Percentiles rank a stretch among this genome's conserved stretches.
These are phyloP conservation scores for Pseudocohnilembus persalinus DNA, from an alignment of 169 alveolate genomes.

Conservation along the genomic window DNA sequence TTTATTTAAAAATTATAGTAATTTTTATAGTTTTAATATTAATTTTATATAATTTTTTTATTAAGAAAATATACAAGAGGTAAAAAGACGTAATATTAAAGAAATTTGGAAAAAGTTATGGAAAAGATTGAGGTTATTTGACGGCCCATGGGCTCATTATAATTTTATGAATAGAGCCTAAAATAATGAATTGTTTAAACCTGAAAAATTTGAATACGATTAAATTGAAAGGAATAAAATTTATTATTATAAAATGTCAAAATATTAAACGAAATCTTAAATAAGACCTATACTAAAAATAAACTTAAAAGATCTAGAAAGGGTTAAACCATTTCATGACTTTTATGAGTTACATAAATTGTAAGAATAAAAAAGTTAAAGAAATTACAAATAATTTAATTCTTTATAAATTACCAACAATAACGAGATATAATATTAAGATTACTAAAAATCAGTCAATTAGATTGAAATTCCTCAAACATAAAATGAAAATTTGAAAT, in stretches of 20 bases:
- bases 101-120: not conserved
- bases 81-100: not conserved
- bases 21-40: too few species aligned
- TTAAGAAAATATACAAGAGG: conserved; percentile 26
- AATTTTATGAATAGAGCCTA: conserved; percentile 24
- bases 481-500: too few species aligned
- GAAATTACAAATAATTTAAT: too few species aligned
- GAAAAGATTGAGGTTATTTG: conserved; percentile 6
- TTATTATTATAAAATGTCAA: conserved; percentile 41
- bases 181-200: conserved; percentile 22
- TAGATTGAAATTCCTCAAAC: too few species aligned
- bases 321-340: too few species aligned
- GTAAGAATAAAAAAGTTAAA: too few species aligned
- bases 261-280: conserved; percentile 32
- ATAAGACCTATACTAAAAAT: conserved; percentile 35
- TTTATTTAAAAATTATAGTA: too few species aligned
- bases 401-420: not conserved
- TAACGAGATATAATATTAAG: not conserved
- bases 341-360: too few species aligned
- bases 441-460: not conserved
- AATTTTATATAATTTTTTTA: too few species aligned
- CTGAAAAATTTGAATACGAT: conserved; percentile 12
- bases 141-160: conserved; percentile 36
- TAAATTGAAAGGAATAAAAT: conserved; percentile 4
- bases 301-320: conserved; percentile 11